Evolutionary conservation across 805 yeast genomes (phyloP), one percentile per base, ranked within the genome.

Genomic region (Wickerhamomyces strasburgensis): DNA sequence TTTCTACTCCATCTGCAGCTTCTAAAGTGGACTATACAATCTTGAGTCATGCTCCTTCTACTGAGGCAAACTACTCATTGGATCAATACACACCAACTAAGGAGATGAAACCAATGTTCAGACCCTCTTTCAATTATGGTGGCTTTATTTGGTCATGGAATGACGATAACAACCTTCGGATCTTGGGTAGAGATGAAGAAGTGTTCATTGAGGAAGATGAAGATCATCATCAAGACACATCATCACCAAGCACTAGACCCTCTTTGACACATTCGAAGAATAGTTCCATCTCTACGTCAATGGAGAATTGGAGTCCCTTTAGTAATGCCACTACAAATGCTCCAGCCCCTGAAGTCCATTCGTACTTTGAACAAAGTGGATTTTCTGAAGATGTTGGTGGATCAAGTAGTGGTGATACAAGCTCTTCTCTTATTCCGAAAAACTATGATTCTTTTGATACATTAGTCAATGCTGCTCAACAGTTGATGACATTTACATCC

Each of bases 131-230:
- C 33, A 48, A 49, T 23, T 54, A 52, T 46, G 58, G 56, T 31
- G 58, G 58, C 3, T 52, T 51, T 28, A 45, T 51, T 11, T 54
- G 58, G 58, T 37, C 43, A 18, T 54, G 54, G 49, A 34, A 41
- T 3, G 47, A 51, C 33, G 46, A 50, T 7, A 39, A 51, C 31
- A 44, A 44, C 30, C 31, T 51, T 19, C 43, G 37, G 2, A 44
- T 52, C 8, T 21, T 51, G 15, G 55, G 55, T 2, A 45, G 42
- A 26, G 53, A 51, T 21, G 42, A 43, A n/a, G 45, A 37, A 5
- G 47, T 34, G 3, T 27, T 39, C 4, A 6, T 33, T 6, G 46
- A 39, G 10, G 47, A 44, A 13, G 31, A 34, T 6, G 41, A 36
- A 8, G 33, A 27, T 9, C 32, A 28, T 13, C 16, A 14, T 11